Evolutionary conservation across 257 asterid species (phyloP), one percentile per base, ranked within the genome.

Genomic region (Nicotiana paniculata): DNA sequence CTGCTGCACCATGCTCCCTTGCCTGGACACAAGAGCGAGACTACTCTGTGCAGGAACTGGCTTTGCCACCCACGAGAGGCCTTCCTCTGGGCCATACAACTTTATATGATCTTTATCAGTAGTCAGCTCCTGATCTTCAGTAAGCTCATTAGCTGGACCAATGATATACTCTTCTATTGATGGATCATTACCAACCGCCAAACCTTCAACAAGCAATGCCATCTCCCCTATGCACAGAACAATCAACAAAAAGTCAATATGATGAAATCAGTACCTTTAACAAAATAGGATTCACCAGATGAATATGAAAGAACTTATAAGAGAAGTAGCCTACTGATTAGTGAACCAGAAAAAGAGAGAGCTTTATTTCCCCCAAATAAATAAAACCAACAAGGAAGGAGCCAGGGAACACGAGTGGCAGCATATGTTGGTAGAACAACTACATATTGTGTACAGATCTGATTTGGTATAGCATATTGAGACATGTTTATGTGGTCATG

Each of bases 171-270:
- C 95, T 83, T 92, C 97, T 79, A 92, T 84, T 24, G 95, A 91
- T 12, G 93, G 88, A 64, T 91, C 97, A 37, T 87, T 90, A 5
- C 97, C 93, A 30, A 91, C 93, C 1, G 89, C 90, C 26, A 92
- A 88, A 79, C 97, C 97, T 85, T 92, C 97, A 28, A 92, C 95
- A 82, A 92, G 83, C 64, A 92, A 86, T 80, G 97, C 93, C 97
- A 92, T 90, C 90, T 92, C 97, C 63, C 92, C 97, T 92, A 85
- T 63, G 32, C 61, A 84, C 63, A 83, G 86, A 63, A 37, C 32
- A 24, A 53, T 81, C 33, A 80, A 77, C 66, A 82, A 0, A 76
- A 79, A 9, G 51, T 69, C 63, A 43, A 77, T n/a, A 76, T 64
- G 32, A 68, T 21, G 17, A 82, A 9, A 18, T 81, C 21, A 16